phyloP scores from a whole-genome alignment of 257 asterid genomes.

The Solanum ossicruentum region DNA sequence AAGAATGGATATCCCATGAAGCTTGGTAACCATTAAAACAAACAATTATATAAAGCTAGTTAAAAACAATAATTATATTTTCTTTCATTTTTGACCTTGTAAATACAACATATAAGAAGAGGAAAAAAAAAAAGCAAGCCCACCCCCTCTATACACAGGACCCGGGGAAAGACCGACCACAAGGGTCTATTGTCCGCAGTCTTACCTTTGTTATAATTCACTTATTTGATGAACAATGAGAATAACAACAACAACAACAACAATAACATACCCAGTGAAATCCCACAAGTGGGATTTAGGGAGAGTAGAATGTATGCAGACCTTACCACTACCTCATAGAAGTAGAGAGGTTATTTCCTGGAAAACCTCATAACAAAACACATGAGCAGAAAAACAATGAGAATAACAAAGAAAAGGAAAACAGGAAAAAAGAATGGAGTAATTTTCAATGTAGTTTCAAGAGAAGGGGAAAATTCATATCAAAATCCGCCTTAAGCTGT shows the following conservation, averaged over 20 bases:
- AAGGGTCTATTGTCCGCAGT: no score
- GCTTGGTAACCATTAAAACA: neutral
- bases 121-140: no score
- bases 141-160: no score
- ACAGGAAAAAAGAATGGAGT: neutral
- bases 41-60: neutral
- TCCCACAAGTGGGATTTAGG: no score
- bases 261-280: no score
- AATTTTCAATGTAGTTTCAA: neutral
- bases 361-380: no score
- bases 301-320: no score
- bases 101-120: neutral
- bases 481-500: neutral
- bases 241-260: no score
- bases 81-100: neutral
- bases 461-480: neutral
- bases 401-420: neutral
- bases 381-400: no score
- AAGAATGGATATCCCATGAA: neutral
- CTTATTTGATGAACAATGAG: neutral
- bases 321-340: no score
- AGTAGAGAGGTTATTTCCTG: no score
- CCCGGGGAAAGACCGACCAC: no score
- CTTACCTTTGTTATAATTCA: neutral
- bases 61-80: neutral